phyloP scores from a whole-genome alignment of 2,329 filamentous ascomycete species.

The Calonectria hawksworthii region DNA sequence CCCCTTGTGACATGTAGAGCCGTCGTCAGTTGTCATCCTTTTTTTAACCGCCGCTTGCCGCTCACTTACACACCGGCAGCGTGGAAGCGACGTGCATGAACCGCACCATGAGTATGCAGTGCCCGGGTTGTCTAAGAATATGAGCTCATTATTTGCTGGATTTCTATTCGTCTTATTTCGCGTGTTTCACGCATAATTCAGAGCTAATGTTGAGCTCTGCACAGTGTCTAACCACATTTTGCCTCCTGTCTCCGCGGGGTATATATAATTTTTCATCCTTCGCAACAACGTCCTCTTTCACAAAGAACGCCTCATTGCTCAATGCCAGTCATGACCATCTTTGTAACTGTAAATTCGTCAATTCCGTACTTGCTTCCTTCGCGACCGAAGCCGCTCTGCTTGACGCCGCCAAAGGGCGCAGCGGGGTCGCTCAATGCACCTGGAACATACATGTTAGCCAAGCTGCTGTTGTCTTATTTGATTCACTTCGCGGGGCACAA shows the following conservation, averaged over 20 bases:
- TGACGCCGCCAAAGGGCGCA: slow-evolving; percentile 79
- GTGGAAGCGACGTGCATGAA: slow-evolving; percentile 16
- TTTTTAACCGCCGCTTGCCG: slow-evolving; percentile 19
- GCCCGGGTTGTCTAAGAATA: background rate
- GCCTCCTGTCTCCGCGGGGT: slow-evolving; percentile 30
- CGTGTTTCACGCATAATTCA: slow-evolving; percentile 17
- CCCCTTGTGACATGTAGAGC: background rate
- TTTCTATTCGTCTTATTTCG: slow-evolving; percentile 9
- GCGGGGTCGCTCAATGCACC: slow-evolving; percentile 65
- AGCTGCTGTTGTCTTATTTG: background rate
- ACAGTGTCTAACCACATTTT: slow-evolving; percentile 2
- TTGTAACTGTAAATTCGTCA: slow-evolving; percentile 78
- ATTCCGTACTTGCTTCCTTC: slow-evolving; percentile 82
- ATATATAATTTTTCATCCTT: slow-evolving; percentile 33
- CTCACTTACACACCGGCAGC: background rate
- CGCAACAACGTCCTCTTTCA: slow-evolving; percentile 9
- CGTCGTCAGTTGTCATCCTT: background rate
- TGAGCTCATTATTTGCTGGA: background rate
- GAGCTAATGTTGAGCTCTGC: slow-evolving; percentile 7
- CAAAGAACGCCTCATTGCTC: slow-evolving; percentile 33
- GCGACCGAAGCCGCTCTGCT: slow-evolving; percentile 81
- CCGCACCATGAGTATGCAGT: background rate
- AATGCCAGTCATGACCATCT: slow-evolving; percentile 62
- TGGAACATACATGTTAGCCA: slow-evolving; percentile 35
- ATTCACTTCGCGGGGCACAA: background rate